phyloP scores from a whole-genome alignment of 345 rosid genomes.

The Psidium friedrichsthalianum region DNA sequence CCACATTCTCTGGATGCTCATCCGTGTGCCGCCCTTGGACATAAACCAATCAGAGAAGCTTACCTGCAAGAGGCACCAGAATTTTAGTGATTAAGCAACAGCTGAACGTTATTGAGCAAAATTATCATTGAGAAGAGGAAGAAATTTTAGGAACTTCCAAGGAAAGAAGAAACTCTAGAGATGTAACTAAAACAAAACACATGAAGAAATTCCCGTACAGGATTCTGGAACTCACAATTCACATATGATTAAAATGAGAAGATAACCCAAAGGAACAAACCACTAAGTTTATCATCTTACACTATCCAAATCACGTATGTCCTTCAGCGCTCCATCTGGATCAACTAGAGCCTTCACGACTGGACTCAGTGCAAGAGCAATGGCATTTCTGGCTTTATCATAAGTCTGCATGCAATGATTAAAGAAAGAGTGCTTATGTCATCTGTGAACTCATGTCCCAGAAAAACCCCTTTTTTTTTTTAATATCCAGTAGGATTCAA shows the following conservation, averaged over 20 bases:
- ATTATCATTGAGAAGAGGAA: background rate
- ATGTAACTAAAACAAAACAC: background rate
- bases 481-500: background rate
- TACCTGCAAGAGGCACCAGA: constrained; percentile 36
- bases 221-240: background rate
- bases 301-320: constrained; percentile 76
- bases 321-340: constrained; percentile 90
- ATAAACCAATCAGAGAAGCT: constrained; percentile 99
- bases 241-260: background rate
- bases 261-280: background rate
- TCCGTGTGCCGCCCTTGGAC: constrained; percentile 89
- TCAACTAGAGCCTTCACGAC: constrained; percentile 82
- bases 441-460: background rate
- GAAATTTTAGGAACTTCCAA: background rate
- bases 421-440: background rate
- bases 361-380: constrained; percentile 94
- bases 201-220: background rate
- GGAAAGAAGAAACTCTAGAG: background rate
- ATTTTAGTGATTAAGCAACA: background rate
- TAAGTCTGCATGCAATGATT: constrained; percentile 39
- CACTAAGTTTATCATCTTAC: constrained; percentile 26
- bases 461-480: background rate
- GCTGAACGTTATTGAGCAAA: background rate
- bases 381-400: constrained; percentile 88
- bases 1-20: constrained; percentile 95